These are phyloP conservation scores for Zoysia matrella DNA, from an alignment of 202 grass and related monocot genomes.

Conservation along the genomic window DNA sequence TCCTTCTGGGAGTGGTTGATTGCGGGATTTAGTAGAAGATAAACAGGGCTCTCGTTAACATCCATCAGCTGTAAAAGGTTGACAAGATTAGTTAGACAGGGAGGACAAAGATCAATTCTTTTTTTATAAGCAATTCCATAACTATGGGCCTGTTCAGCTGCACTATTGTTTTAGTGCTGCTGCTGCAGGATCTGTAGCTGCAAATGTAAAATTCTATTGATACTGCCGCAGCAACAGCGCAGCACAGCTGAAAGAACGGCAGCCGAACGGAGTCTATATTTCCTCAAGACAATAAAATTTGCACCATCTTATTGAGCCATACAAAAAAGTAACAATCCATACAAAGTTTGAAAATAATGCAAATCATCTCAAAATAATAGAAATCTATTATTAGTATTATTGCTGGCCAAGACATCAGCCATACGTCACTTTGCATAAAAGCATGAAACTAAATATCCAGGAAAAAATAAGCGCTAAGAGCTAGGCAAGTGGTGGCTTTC, in stretches of 20 bases:
- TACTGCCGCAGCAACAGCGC: too few relatives aligned
- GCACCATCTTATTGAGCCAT: background rate
- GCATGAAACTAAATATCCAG: background rate
- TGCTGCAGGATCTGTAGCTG: too few relatives aligned
- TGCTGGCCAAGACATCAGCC: background rate
- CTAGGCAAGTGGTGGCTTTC: too few relatives aligned
- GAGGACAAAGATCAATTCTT: slow-evolving; percentile 22
- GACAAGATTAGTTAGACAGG: slow-evolving; percentile 7
- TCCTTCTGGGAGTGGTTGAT: slow-evolving; percentile 87
- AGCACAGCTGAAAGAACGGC: too few relatives aligned
- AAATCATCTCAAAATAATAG: slow-evolving; percentile 18
- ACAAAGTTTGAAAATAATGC: too few relatives aligned
- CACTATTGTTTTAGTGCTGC: too few relatives aligned
- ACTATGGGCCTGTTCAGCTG: too few relatives aligned
- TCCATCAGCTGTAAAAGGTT: slow-evolving; percentile 69
- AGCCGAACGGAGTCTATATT: too few relatives aligned
- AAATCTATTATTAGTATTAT: background rate
- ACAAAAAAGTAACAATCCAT: background rate
- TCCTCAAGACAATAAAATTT: slow-evolving; percentile 11
- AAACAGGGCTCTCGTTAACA: slow-evolving; percentile 76
- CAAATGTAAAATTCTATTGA: too few relatives aligned
- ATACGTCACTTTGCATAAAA: slow-evolving; percentile 1
- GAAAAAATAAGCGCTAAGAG: too few relatives aligned
- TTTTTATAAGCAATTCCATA: slow-evolving; percentile 7
- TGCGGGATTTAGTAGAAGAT: slow-evolving; percentile 85